Conservation (phyloP, 2,329 filamentous ascomycete genomes). For the Colletotrichum orbiculare region DNA sequence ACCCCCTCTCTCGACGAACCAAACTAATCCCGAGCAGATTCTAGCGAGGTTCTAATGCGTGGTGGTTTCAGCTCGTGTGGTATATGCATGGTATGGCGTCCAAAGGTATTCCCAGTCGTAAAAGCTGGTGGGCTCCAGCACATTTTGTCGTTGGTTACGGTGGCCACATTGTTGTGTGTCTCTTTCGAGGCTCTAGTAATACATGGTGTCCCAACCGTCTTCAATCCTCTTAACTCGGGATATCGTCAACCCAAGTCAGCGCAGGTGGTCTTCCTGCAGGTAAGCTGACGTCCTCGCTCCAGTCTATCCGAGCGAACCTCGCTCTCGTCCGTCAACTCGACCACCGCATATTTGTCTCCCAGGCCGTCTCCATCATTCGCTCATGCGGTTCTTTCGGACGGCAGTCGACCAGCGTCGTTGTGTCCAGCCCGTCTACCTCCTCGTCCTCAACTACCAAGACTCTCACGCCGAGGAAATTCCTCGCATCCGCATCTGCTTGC, state of each 20-base stretch:
- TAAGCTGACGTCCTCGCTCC: background rate
- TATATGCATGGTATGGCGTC: slow-evolving; percentile 38
- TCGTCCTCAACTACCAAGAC: slow-evolving; percentile 43
- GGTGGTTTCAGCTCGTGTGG: slow-evolving; percentile 30
- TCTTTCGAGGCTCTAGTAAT: slow-evolving; percentile 28
- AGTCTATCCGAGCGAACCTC: slow-evolving; percentile 1
- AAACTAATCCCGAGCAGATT: slow-evolving; percentile 45
- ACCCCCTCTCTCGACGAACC: background rate
- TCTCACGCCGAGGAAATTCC: slow-evolving; percentile 42
- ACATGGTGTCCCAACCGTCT: slow-evolving; percentile 12
- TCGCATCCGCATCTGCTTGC: slow-evolving; percentile 39
- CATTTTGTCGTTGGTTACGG: slow-evolving; percentile 28
- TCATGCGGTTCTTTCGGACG: slow-evolving; percentile 1
- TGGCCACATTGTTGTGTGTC: slow-evolving; percentile 29
- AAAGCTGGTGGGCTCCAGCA: slow-evolving; percentile 33
- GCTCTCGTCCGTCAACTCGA: background rate
- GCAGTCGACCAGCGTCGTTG: slow-evolving; percentile 30
- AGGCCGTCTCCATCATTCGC: background rate
- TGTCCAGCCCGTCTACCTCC: slow-evolving; percentile 19
- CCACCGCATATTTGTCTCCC: slow-evolving; percentile 13
- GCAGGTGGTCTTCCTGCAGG: too few species aligned
- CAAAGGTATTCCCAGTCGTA: slow-evolving; percentile 35
- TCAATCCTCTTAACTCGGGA: too few species aligned
- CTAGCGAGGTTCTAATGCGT: slow-evolving; percentile 40
- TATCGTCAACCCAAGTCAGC: background rate